Conservation (phyloP, 2,329 filamentous ascomycete genomes). For the Alternaria tenuissima region DNA sequence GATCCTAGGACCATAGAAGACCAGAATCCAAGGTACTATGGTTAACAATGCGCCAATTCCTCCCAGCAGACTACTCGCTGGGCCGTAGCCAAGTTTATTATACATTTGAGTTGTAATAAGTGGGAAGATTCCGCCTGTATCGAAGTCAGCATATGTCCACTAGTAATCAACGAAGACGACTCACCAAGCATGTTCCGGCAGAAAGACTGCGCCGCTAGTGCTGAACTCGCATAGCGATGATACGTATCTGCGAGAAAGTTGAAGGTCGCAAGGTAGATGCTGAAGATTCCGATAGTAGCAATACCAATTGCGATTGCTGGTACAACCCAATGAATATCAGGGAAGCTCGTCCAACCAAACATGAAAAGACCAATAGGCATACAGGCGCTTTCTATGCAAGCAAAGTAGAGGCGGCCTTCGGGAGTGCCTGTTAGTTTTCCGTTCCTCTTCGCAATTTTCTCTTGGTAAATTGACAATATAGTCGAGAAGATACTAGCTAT, state of each 20-base stretch:
- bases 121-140: conserved; percentile 73
- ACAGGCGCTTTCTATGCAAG: conserved; percentile 76
- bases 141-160: conserved; percentile 6
- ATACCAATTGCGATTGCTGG: conserved; percentile 74
- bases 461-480: conserved; percentile 74
- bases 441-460: conserved; percentile 66
- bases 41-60: conserved; percentile 73
- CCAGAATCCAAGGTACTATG: conserved; percentile 84
- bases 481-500: conserved; percentile 73
- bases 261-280: conserved; percentile 80
- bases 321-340: conserved; percentile 73
- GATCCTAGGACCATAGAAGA: conserved; percentile 80
- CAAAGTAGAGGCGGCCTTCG: conserved; percentile 83
- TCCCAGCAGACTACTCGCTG: conserved; percentile 78
- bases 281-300: conserved; percentile 85
- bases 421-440: conserved; percentile 58
- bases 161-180: not conserved
- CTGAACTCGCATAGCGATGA: conserved; percentile 82
- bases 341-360: conserved; percentile 75
- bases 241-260: conserved; percentile 94
- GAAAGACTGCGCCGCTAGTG: conserved; percentile 84
- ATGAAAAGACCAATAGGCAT: conserved; percentile 83
- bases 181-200: conserved; percentile 79
- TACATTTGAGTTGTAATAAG: conserved; percentile 80
- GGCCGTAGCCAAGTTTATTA: conserved; percentile 71